phyloP scores from a whole-genome alignment of 345 rosid genomes.

The Noccaea bulbosa region DNA sequence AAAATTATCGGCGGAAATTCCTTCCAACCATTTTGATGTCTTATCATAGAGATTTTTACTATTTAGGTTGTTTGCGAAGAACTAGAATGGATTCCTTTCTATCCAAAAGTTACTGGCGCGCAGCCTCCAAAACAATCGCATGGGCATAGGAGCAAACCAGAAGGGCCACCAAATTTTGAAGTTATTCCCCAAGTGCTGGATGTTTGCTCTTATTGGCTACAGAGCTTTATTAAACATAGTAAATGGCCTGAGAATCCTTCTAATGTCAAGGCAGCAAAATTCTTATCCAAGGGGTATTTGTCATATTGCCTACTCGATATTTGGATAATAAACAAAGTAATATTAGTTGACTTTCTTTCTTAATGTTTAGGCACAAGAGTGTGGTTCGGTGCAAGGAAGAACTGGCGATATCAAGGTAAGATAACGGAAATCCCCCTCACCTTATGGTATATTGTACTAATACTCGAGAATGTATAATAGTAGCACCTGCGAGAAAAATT shows the following conservation, averaged over 20 bases:
- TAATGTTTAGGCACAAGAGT: conserved; percentile 70
- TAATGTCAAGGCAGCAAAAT: conserved; percentile 84
- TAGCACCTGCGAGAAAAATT: conserved; percentile 17
- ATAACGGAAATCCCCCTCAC: conserved; percentile 23
- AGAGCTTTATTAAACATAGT: conserved; percentile 89
- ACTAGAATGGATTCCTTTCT: conserved; percentile 93
- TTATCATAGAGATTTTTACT: conserved; percentile 36
- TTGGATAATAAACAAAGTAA: not conserved
- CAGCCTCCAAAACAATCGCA: conserved; percentile 51
- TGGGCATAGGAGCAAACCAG: conserved; percentile 61
- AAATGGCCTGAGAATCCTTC: conserved; percentile 91
- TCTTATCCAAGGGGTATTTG: conserved; percentile 81
- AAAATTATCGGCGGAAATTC: conserved; percentile 18
- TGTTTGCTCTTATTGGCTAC: conserved; percentile 92
- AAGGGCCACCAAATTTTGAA: conserved; percentile 77
- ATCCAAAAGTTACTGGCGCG: conserved; percentile 52
- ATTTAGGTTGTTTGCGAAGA: conserved; percentile 91
- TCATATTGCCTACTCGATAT: conserved; percentile 22
- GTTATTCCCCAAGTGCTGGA: conserved; percentile 71
- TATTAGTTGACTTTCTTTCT: conserved; percentile 10
- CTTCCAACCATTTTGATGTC: conserved; percentile 25
- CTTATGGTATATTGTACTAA: conserved; percentile 23
- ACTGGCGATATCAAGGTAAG: conserved; percentile 66
- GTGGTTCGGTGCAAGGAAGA: conserved; percentile 70
- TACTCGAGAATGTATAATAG: conserved; percentile 20